Evolutionary conservation across 192 early-diverging fungal genomes (phyloP), one percentile per base, ranked within the genome.

Genomic region (Gamsiella multidivaricata): DNA sequence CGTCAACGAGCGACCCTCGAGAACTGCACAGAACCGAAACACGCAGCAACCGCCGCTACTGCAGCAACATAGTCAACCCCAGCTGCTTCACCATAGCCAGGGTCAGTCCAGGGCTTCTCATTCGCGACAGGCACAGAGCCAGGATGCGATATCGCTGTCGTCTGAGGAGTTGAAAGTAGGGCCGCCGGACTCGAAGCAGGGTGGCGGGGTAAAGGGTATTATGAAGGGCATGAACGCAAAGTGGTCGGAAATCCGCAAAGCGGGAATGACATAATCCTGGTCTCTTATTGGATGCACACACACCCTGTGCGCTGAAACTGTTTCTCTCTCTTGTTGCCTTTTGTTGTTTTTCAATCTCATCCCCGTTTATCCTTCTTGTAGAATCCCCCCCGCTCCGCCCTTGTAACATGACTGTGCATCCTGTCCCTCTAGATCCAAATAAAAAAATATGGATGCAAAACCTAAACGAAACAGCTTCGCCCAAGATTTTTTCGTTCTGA

Each of bases 141-240:
- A 70, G 18, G 69, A 70, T 11, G 39, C 29, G 5, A 18, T 58
- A 28, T 70, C 69, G 5, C 31, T 46, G 6, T 61, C 59, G 6
- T 53, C 69, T 6, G 69, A 70, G 52, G 69, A 70, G 25, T 25
- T 70, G 22, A 43, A 31, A n/a, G 22, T 43, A 36, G 55, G n/a
- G 9, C n/a, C 45, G n/a, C n/a, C n/a, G n/a, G n/a, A 66, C 15
- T 39, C 41, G n/a, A 59, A 53, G 41, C 29, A 46, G 23, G 59
- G 69, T 54, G 57, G 65, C 5, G 45, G 25, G 7, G 69, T 70
- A 23, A 70, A 61, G 59, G 31, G 9, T n/a, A 61, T 70, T 18
- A 70, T 70, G 69, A 70, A 70, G 32, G 69, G 69, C 3, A 54
- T 70, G 31, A 70, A 69, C 50, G 67, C 67, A 46, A 69, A 70